Conservation (phyloP, 2,329 filamentous ascomycete species). For the Diaporthe caulivora region DNA sequence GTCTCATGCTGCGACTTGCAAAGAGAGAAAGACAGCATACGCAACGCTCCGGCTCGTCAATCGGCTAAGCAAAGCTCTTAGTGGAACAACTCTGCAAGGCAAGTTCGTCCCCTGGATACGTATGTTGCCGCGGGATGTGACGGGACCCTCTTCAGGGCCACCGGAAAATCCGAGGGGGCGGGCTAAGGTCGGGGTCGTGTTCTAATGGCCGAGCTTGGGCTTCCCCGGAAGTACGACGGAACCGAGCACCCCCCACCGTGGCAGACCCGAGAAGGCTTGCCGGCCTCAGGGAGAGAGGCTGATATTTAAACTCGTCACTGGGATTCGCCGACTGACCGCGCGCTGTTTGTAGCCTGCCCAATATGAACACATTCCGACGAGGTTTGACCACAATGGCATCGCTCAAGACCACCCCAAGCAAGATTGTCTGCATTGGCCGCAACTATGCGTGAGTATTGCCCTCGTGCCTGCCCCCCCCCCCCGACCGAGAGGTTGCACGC, state of each 20-base stretch:
- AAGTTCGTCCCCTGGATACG: slow-evolving; percentile 1
- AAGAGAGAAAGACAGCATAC: background rate
- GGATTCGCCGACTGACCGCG: slow-evolving; percentile 1
- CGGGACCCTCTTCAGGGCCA: background rate
- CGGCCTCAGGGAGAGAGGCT: slow-evolving; percentile 2
- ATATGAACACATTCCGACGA: slow-evolving; percentile 45
- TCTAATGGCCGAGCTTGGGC: slow-evolving; percentile 19
- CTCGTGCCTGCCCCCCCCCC: slow-evolving; percentile 25
- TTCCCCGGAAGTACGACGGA: slow-evolving; percentile 26
- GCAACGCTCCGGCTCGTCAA: background rate
- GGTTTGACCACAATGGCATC: slow-evolving; percentile 51
- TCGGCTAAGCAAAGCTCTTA: background rate
- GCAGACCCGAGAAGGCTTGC: slow-evolving; percentile 18
- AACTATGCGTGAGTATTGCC: slow-evolving; percentile 85
- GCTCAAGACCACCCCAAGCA: slow-evolving; percentile 65
- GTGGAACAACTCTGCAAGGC: background rate
- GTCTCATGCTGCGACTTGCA: background rate
- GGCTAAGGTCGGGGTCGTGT: slow-evolving; percentile 18
- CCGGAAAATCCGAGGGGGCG: slow-evolving; percentile 15
- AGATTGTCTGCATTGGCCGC: slow-evolving; percentile 87
- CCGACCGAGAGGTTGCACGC: background rate
- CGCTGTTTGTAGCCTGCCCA: slow-evolving; percentile 5
- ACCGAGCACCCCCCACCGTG: slow-evolving; percentile 27
- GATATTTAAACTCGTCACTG: slow-evolving; percentile 5
- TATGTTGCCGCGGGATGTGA: slow-evolving; percentile 17